Base-by-base conservation (phyloP, 805 yeast species). In the Pichia insulana region DNA sequence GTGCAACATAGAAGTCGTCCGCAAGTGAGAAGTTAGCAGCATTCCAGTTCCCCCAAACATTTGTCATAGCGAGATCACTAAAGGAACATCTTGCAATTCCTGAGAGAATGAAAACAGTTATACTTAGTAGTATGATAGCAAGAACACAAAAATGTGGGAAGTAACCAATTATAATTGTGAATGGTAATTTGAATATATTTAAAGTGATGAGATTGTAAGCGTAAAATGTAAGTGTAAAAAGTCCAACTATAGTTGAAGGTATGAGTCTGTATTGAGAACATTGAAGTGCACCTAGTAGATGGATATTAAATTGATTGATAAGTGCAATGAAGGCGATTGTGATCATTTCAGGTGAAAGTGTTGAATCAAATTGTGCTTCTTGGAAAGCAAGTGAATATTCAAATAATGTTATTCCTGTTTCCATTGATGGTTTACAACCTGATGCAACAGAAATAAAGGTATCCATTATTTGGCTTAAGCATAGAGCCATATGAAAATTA, bases 321-420 rank as follows among this genome's bases (percentile, higher is more conserved):
- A 82, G 57, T 45, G 82, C 78, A 52, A 76, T 72, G 7, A 77
- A 45, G n/a, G 79, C 69, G 3, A 77, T 64, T 9, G 68, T 59
- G 34, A 74, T 65, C 36, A 73, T 63, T 54, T 70, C 84, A 38
- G 67, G 71, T 1, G 78, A 71, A 27, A 78, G 86, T 38, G 69
- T 62, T 41, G 42, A 63, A 28, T 66, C 61, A 35, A 69, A 66
- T 56, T 72, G 82, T 44, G 73, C 78, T 51, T 83, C 92, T 52
- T 83, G 89, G 54, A 81, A 81, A 11, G 86, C 84, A 13, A 82
- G 57, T 4, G 90, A 80, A 52, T 78, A 81, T 57, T 84, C 92
- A 59, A 83, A 82, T 30, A 83, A 61, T 0, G 92, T 79, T 48
- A 83, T 64, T 0, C 86, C 86, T 13, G 80, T 72, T 43, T 81